A percentile compares a stretch with the other conserved stretches of the same genome.
Evolutionary conservation across 306 rosid species (phyloP).

Genomic region (Trifolium subterraneum): DNA sequence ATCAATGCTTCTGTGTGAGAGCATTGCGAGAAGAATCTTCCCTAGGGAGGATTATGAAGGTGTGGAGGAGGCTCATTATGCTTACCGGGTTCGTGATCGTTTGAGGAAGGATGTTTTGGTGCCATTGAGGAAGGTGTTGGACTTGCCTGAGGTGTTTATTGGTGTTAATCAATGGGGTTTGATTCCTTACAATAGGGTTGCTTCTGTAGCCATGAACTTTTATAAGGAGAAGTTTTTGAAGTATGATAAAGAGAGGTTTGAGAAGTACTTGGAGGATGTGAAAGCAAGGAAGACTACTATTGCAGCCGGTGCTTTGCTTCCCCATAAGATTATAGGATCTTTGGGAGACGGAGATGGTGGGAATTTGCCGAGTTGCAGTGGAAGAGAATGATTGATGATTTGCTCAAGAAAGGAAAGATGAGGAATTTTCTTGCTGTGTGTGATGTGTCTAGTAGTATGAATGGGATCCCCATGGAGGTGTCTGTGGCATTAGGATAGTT

Average conservation of each 20-base stretch:
- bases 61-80: conserved; percentile 68
- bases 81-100: conserved; percentile 68
- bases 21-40: conserved; percentile 65
- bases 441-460: conserved; percentile 67
- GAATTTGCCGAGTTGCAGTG: conserved; percentile 73
- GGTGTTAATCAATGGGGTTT: conserved; percentile 60
- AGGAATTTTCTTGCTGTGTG: conserved; percentile 57
- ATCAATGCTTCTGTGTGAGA: conserved; percentile 63
- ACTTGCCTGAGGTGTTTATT: conserved; percentile 73
- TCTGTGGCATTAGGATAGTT: conserved; percentile 64
- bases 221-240: conserved; percentile 57
- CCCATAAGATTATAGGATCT: conserved; percentile 54
- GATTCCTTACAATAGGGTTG: conserved; percentile 66
- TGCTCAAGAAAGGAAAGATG: conserved; percentile 54
- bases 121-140: conserved; percentile 61
- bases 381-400: conserved; percentile 68
- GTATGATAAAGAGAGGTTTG: conserved; percentile 61
- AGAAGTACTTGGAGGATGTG: conserved; percentile 54
- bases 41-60: conserved; percentile 61
- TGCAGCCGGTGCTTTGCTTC: conserved; percentile 72
- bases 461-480: conserved; percentile 61
- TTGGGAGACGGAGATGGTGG: conserved; percentile 41
- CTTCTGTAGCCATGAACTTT: conserved; percentile 66
- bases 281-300: conserved; percentile 49
- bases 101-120: conserved; percentile 69